Conservation (phyloP, 2,329 filamentous ascomycete genomes). For the Fusarium sp. region DNA sequence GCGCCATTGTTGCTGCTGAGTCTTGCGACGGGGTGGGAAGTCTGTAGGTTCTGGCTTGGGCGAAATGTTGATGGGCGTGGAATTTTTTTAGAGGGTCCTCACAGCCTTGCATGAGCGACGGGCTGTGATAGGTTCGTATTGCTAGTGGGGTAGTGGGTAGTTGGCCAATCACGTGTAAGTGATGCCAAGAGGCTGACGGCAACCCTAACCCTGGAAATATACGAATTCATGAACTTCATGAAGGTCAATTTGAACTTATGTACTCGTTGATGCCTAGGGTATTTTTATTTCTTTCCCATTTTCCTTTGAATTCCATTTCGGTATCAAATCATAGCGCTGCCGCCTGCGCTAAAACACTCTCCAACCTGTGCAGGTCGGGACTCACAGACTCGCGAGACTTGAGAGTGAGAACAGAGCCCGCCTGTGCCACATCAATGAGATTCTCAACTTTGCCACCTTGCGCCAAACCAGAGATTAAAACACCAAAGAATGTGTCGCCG, state of each 20-base stretch:
- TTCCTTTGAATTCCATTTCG: too few relatives aligned
- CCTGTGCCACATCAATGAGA: conserved; percentile 80
- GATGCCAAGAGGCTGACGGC: conserved; percentile 33
- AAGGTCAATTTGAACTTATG: neutral
- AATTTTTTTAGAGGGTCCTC: conserved; percentile 46
- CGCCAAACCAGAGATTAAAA: conserved; percentile 79
- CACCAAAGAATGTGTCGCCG: conserved; percentile 90
- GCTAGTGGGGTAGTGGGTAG: conserved; percentile 11
- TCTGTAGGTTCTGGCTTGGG: conserved; percentile 25
- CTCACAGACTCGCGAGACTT: conserved; percentile 77
- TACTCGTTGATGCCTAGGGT: neutral
- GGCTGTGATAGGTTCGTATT: conserved; percentile 27
- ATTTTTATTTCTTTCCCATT: neutral
- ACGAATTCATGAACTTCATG: neutral
- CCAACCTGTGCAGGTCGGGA: conserved; percentile 59
- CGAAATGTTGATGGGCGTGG: conserved; percentile 36
- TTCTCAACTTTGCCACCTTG: conserved; percentile 64
- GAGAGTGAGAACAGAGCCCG: conserved; percentile 79
- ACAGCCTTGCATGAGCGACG: conserved; percentile 44
- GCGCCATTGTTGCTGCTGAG: conserved; percentile 44
- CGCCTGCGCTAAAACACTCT: conserved; percentile 48
- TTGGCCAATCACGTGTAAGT: conserved; percentile 30
- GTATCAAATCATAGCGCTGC: conserved; percentile 20
- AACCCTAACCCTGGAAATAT: conserved; percentile 30
- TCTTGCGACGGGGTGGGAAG: conserved; percentile 16